A percentile compares a stretch with the other conserved stretches of the same genome.
Conservation (phyloP, 352 stramenopile genomes). For the Globisporangium ultimum region DNA sequence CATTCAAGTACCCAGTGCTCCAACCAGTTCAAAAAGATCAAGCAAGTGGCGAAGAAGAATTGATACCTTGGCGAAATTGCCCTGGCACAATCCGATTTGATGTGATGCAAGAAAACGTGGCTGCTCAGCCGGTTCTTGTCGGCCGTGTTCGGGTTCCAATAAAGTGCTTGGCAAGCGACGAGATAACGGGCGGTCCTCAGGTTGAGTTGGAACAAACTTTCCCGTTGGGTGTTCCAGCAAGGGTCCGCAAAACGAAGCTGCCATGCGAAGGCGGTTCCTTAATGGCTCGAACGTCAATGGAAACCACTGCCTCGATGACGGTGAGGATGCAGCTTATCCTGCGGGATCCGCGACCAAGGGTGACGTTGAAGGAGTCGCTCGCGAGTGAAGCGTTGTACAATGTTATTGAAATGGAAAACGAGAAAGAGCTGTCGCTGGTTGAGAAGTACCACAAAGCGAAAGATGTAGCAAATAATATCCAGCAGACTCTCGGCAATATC, state of each 20-base stretch:
- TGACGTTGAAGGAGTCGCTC: constrained; percentile 26
- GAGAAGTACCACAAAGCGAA: constrained; percentile 43
- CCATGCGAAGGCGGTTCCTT: background rate
- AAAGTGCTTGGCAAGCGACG: constrained; percentile 21
- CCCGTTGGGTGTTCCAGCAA: constrained; percentile 13
- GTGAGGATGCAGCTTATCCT: constrained; percentile 28
- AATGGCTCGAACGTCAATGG: background rate
- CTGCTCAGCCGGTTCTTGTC: constrained; percentile 12
- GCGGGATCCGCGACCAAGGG: constrained; percentile 15
- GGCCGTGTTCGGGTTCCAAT: constrained; percentile 24
- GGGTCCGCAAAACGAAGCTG: background rate
- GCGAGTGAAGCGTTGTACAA: constrained; percentile 34
- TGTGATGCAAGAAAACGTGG: constrained; percentile 23
- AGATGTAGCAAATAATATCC: constrained; percentile 36
- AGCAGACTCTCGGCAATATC: constrained; percentile 26
- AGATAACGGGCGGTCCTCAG: constrained; percentile 20
- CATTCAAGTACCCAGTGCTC: constrained; percentile 30
- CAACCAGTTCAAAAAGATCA: constrained; percentile 19
- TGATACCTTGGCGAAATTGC: constrained; percentile 19
- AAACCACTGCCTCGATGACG: constrained; percentile 15
- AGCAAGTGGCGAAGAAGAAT: constrained; percentile 14
- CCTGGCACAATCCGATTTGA: constrained; percentile 31
- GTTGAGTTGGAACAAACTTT: constrained; percentile 21
- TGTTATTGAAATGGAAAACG: constrained; percentile 30
- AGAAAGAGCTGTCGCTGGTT: constrained; percentile 30